Evolutionary conservation across 768 basidiomycete species (phyloP), one percentile per base, ranked within the genome.

Genomic region (Trametes villosa): DNA sequence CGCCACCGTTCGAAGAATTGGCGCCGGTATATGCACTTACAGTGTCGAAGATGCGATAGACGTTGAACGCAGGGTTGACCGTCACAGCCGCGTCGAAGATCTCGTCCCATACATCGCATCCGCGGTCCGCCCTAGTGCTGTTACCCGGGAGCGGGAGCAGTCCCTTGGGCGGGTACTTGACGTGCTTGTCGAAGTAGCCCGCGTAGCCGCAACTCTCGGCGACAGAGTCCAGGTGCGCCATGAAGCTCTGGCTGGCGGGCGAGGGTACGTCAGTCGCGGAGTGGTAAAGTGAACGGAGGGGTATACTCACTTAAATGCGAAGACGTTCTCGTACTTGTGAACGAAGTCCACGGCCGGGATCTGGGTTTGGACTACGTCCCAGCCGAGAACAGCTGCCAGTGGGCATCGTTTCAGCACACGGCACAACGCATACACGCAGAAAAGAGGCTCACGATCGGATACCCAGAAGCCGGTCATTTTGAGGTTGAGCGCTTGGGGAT

Each of bases 11-110:
- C n/a, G n/a, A n/a, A n/a, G n/a, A n/a, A 44, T 41, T n/a, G 26
- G 3, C 11, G 31, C 27, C 15, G 6, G 0, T 9, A 30, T 17
- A 36, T 34, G 11, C 6, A 67, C 81, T 60, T 51, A 74, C 80
- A 20, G 84, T 88, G 67, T 91, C 89, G 72, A 89, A 88, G 55
- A 92, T 88, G 22, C 87, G 82, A 69, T 92, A 92, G 8, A 90
- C 79, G 64, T 92, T 80, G 76, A 92, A 92, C 0, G 86, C 89
- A 0, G 90, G 91, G 66, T 92, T 91, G 64, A 88, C 73, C 3
- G 73, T 53, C 22, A 89, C 63, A 0, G 90, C 84, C 0, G 82
- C 86, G 20, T 85, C 72, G 67, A 88, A 85, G 53, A 92, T 86
- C 34, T 77, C 73, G 26, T 82, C 79, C 89, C 87, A 91, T 0